Evolutionary conservation across 2,329 filamentous ascomycete species (phyloP).

Genomic region (Rhexocercosporidium sp.): DNA sequence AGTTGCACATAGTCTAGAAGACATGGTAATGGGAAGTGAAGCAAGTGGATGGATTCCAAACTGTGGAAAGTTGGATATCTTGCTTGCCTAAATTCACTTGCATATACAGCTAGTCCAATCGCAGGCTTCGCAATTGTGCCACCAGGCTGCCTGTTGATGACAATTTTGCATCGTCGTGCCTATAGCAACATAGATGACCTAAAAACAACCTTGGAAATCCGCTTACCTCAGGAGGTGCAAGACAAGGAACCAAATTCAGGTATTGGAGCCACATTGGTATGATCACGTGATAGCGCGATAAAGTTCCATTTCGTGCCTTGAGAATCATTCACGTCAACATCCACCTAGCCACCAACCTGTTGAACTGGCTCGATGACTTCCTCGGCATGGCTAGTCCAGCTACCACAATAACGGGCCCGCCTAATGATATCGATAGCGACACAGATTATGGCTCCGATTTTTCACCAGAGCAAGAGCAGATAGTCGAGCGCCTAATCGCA

Average conservation of each 20-base stretch:
- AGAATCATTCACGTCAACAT: slow-evolving; percentile 13
- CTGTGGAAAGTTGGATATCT: not conserved
- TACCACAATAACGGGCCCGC: slow-evolving; percentile 1
- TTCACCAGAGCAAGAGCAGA: slow-evolving; percentile 59
- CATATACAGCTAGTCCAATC: not conserved
- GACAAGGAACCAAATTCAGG: not conserved
- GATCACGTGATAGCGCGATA: slow-evolving; percentile 2
- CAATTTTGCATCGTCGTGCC: not conserved
- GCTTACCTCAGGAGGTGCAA: not conserved
- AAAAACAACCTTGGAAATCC: no score
- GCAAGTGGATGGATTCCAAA: not conserved
- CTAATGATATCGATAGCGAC: slow-evolving; percentile 31
- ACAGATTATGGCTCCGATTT: slow-evolving; percentile 71
- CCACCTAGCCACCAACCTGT: not conserved
- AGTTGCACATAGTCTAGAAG: not conserved
- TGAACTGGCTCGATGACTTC: slow-evolving; percentile 4
- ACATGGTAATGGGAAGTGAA: not conserved
- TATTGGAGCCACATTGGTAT: not conserved
- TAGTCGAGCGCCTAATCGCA: slow-evolving; percentile 55
- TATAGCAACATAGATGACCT: not conserved
- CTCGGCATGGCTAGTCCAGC: slow-evolving; percentile 36
- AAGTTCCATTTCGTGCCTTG: not conserved
- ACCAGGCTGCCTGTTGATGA: no score
- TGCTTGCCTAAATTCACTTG: not conserved
- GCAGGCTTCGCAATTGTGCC: no score